Evolutionary conservation across 345 rosid genomes (phyloP).

Genomic region (Eucalyptus cladocalyx): DNA sequence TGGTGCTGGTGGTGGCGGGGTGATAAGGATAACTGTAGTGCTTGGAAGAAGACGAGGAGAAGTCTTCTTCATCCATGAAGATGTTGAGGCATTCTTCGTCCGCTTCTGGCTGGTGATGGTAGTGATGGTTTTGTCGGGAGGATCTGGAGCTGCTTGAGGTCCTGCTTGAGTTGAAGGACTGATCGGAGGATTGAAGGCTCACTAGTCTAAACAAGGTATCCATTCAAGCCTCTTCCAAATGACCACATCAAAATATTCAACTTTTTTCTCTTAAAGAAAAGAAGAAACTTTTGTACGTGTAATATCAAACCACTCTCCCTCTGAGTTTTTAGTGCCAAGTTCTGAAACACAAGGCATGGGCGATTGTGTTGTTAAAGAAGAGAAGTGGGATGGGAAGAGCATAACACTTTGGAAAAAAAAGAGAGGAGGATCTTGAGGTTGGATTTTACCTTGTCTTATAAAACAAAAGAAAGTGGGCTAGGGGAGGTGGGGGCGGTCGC

Average conservation of each 20-base stretch:
- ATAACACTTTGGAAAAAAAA: neutral
- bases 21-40: constrained; percentile 9
- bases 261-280: neutral
- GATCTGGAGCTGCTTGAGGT: constrained; percentile 79
- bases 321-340: neutral
- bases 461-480: neutral
- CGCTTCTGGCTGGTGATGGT: constrained; percentile 27
- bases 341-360: neutral
- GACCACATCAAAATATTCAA: constrained; percentile 37
- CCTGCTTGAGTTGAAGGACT: constrained; percentile 76
- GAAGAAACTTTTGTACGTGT: neutral
- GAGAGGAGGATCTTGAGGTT: constrained; percentile 20
- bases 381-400: neutral
- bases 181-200: constrained; percentile 74
- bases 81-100: constrained; percentile 96
- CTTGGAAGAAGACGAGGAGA: constrained; percentile 87
- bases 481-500: accelerated
- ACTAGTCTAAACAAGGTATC: constrained; percentile 94
- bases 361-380: constrained; percentile 13
- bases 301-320: neutral
- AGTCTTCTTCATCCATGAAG: constrained; percentile 99
- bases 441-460: constrained; percentile 10
- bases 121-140: constrained; percentile 40
- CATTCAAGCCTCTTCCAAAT: constrained; percentile 27
- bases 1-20: constrained; percentile 10